Evolutionary conservation across 371 early-diverging fungal genomes (phyloP), one percentile per base, ranked within the genome.

Genomic region (Mortierella sp.): DNA sequence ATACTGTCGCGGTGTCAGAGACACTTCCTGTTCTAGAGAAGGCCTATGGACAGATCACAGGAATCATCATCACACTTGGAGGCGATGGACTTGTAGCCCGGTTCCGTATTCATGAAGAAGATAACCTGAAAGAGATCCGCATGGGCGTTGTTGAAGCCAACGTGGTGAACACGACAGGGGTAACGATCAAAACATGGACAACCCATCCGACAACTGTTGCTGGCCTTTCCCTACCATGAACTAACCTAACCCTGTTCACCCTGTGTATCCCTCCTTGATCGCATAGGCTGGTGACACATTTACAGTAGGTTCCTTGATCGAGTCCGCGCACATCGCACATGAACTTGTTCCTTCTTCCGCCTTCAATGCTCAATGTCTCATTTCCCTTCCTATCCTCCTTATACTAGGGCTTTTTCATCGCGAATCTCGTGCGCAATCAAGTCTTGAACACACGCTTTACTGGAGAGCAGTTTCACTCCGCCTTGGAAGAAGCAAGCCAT

Each of bases 221-320:
- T n/a, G n/a, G n/a, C n/a, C n/a, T n/a, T 7, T 39, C 7, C 39
- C 10, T 14, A 10, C 39, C 39, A 39, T 39, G 39, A 8, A 39
- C 39, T 39, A 39, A 39, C 39, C 7, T 14, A 39, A 39, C 39
- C n/a, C n/a, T n/a, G n/a, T n/a, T n/a, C n/a, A n/a, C n/a, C n/a
- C n/a, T n/a, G n/a, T n/a, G n/a, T n/a, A n/a, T n/a, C n/a, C n/a
- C n/a, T n/a, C n/a, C n/a, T n/a, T n/a, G n/a, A n/a, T n/a, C n/a
- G n/a, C n/a, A n/a, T 49, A 70, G 71, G 73, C 73, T n/a, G 96
- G 96, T 40, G 96, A 95, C 63, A 91, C 93, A 16, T 95, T 94
- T 86, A 87, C 93, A 14, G 95, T 81, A 81, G 79, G 78, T 64
- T 12, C 25, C 17, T 37, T 5, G 24, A 47, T 5, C 44, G n/a